A percentile compares a stretch with the other conserved stretches of the same genome.
Evolutionary conservation across 345 rosid genomes (phyloP).

Genomic region (Acer campestre): DNA sequence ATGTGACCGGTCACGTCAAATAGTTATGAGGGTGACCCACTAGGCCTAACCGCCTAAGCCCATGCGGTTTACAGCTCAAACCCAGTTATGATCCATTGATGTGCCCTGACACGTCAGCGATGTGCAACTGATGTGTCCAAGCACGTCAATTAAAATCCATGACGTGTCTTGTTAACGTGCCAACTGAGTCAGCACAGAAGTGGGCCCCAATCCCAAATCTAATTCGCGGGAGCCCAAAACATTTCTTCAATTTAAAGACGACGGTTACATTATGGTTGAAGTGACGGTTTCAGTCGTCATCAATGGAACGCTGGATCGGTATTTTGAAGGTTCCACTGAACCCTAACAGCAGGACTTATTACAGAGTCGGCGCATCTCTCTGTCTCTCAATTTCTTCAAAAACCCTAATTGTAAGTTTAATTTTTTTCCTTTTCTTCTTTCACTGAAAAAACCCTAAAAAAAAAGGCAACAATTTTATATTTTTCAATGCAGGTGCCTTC

Average conservation of each 20-base stretch:
- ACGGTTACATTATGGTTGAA: neutral
- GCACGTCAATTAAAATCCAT: too few relatives aligned
- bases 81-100: too few relatives aligned
- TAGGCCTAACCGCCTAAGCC: too few relatives aligned
- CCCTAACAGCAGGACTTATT: slow-evolving; percentile 23
- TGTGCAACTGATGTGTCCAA: too few relatives aligned
- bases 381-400: slow-evolving; percentile 50
- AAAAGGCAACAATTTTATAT: neutral
- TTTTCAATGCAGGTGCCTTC: slow-evolving; percentile 49
- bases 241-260: neutral
- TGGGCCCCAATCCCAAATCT: too few relatives aligned
- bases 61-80: too few relatives aligned
- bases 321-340: slow-evolving; percentile 60
- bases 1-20: too few relatives aligned
- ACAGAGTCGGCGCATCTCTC: slow-evolving; percentile 74
- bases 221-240: neutral
- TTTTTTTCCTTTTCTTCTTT: slow-evolving; percentile 1
- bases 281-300: neutral
- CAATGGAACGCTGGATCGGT: slow-evolving; percentile 71
- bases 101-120: too few relatives aligned
- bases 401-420: slow-evolving; percentile 39
- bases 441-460: neutral
- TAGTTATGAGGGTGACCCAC: too few relatives aligned
- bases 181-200: too few relatives aligned
- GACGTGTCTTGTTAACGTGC: too few relatives aligned